Evolutionary conservation across 306 rosid species (phyloP), one percentile per base, ranked within the genome.

Genomic region (Leucaena leucocephala): DNA sequence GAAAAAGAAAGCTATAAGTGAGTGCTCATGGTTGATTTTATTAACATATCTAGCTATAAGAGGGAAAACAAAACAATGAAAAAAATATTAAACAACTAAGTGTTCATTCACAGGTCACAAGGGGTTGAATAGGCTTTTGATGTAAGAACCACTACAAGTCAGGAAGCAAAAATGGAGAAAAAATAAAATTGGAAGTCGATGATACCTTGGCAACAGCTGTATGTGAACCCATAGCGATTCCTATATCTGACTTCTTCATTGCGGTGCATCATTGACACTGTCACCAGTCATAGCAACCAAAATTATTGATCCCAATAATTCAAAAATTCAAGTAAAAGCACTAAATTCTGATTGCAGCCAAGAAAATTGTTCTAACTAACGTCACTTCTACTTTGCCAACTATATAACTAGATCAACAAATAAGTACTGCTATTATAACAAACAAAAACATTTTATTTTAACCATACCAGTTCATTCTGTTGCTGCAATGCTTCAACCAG

Each of bases 231-330:
- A 94, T 94, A 80, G 97, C 94, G 81, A 94, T 91, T 82, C 98
- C 98, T 46, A 94, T 94, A 75, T 94, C 97, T 19, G 98, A 97
- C 84, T 89, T 92, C 82, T 94, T 94, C 48, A 94, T 85, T 46
- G 98, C 98, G 98, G 98, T 66, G 98, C 98, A 82, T 94, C 98
- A 78, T 94, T 94, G 85, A 94, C 98, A 57, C 98, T 97, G 27
- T 94, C 98, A 71, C 98, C 98, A 43, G 98, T 94, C 98, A 94
- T 94, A 34, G 98, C 98, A 85, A 94, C 98, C 97, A 92, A 85
- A 65, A 73, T 75, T 76, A 81, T 71, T 63, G 61, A 77, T 59
- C 67, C 22, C 54, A 65, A 75, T 76, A 46, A 76, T 55, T 52
- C 48, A 27, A 27, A 71, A 48, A 74, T 38, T 58, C 42, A 68